These are phyloP conservation scores for Globisporangium paroecandrum DNA, from an alignment of 352 stramenopile species.

Conservation along the genomic window DNA sequence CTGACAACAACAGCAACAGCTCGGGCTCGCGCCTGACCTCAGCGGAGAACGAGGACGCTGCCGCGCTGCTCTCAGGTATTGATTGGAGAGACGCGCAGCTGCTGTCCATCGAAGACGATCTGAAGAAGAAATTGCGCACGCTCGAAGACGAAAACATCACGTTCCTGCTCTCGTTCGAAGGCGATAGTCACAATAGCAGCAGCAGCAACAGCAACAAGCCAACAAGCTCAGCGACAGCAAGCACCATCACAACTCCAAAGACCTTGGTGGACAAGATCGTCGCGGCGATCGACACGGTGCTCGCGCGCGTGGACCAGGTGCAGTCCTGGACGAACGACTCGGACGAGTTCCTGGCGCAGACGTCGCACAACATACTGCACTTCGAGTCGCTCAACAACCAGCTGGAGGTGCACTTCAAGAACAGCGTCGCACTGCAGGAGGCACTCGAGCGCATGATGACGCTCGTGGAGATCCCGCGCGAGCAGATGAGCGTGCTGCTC, in stretches of 20 bases:
- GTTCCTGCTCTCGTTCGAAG: conserved; percentile 67
- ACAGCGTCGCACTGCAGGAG: conserved; percentile 63
- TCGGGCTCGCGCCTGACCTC: conserved; percentile 40
- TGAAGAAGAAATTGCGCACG: conserved; percentile 48
- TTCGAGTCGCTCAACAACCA: conserved; percentile 81
- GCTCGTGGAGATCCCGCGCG: conserved; percentile 47
- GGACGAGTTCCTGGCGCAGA: conserved; percentile 51
- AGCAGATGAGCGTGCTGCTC: conserved; percentile 50
- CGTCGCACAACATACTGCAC: conserved; percentile 66
- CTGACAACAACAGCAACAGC: conserved; percentile 4
- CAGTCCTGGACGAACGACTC: conserved; percentile 66
- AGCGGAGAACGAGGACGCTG: conserved; percentile 57
- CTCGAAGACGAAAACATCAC: conserved; percentile 77
- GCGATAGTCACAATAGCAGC: conserved; percentile 20
- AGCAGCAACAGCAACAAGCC: conserved; percentile 1
- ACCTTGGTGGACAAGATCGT: conserved; percentile 62
- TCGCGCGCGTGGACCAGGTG: conserved; percentile 36
- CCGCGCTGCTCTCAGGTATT: conserved; percentile 42
- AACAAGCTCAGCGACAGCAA: neutral
- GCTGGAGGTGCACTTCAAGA: conserved; percentile 78
- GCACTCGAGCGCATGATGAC: conserved; percentile 45
- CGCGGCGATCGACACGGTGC: conserved; percentile 46
- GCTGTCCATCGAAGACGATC: conserved; percentile 43
- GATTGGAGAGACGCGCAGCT: conserved; percentile 60
- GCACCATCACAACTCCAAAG: conserved; percentile 1